These are phyloP conservation scores for Erodium texanum DNA, from an alignment of 441 rosid genomes.

Conservation along the genomic window DNA sequence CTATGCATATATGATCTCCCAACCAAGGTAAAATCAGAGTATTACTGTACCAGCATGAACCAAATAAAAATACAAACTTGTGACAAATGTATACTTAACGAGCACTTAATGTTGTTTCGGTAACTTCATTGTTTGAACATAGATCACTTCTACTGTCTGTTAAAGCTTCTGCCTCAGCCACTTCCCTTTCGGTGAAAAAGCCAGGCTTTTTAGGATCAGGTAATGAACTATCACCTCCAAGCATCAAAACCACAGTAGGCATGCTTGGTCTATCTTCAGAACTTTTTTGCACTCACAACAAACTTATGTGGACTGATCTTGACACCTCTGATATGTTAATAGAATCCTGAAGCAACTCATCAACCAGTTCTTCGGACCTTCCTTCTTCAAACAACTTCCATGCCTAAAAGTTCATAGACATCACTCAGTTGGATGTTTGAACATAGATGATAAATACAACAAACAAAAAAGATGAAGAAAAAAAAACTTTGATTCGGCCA, in stretches of 20 bases:
- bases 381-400: constrained; percentile 19
- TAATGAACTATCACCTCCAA: constrained; percentile 13
- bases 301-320: constrained; percentile 20
- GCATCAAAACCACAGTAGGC: constrained; percentile 13
- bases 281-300: constrained; percentile 20
- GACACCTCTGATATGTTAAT: constrained; percentile 9
- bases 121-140: background rate
- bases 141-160: background rate
- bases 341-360: constrained; percentile 2
- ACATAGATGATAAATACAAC: too few relatives aligned
- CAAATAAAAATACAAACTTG: too few relatives aligned
- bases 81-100: background rate
- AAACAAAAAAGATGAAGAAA: too few relatives aligned
- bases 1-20: too few relatives aligned
- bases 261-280: constrained; percentile 22
- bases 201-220: constrained; percentile 24
- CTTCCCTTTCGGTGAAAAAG: constrained; percentile 20
- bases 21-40: too few relatives aligned
- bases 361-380: constrained; percentile 17
- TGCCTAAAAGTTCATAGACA: constrained; percentile 9
- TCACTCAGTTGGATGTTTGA: too few relatives aligned
- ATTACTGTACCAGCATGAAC: too few relatives aligned
- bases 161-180: constrained; percentile 5
- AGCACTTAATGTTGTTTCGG: background rate
- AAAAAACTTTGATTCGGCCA: background rate